phyloP scores from a whole-genome alignment of 306 rosid genomes.

The Prosopis cineraria region DNA sequence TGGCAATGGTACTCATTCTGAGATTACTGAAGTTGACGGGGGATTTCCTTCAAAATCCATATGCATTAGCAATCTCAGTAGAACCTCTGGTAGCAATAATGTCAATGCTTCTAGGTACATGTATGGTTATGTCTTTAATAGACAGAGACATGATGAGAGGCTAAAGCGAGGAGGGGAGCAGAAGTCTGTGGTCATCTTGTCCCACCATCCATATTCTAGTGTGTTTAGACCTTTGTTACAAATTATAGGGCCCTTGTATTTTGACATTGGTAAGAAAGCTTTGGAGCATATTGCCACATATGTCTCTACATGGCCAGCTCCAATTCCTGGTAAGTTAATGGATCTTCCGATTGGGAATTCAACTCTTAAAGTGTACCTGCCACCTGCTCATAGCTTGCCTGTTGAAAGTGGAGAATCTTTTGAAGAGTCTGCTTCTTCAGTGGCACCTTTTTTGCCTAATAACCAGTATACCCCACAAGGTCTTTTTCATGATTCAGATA shows the following conservation, averaged over 20 bases:
- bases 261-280: conserved; percentile 88
- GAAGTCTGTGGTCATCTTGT: conserved; percentile 87
- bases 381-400: conserved; percentile 80
- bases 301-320: conserved; percentile 89
- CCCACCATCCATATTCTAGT: conserved; percentile 72
- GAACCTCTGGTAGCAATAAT: conserved; percentile 38
- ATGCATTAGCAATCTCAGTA: conserved; percentile 37
- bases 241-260: conserved; percentile 89
- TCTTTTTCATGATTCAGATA: conserved; percentile 88
- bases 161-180: conserved; percentile 96
- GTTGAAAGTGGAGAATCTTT: conserved; percentile 51
- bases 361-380: conserved; percentile 77
- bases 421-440: conserved; percentile 56
- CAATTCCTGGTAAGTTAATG: conserved; percentile 78
- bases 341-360: conserved; percentile 98
- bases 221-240: conserved; percentile 91
- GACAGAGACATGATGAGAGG: conserved; percentile 97
- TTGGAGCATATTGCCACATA: conserved; percentile 87
- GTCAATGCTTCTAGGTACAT: conserved; percentile 53
- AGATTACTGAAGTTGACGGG: conserved; percentile 46
- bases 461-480: conserved; percentile 79
- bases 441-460: conserved; percentile 81
- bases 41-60: conserved; percentile 41
- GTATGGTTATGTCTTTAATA: conserved; percentile 90
- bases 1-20: conserved; percentile 35